These are phyloP conservation scores for Lasiosphaeria hispida DNA, from an alignment of 495 filamentous ascomycete species.

Conservation along the genomic window DNA sequence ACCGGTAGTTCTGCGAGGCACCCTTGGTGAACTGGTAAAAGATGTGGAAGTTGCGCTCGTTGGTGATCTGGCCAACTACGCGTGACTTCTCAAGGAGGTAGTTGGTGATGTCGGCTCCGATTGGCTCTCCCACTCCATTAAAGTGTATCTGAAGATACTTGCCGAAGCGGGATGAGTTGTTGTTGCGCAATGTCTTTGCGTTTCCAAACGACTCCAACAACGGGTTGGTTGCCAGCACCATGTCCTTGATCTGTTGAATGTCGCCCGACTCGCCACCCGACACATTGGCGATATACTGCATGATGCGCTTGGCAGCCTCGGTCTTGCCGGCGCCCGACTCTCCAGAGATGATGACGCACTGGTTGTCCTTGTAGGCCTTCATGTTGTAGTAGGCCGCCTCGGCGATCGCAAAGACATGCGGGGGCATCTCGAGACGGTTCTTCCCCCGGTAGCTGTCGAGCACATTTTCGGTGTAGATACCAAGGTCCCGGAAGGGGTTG, in stretches of 20 bases:
- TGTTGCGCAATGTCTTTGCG: slow-evolving; percentile 95
- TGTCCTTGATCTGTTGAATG: slow-evolving; percentile 98
- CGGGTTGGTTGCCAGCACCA: slow-evolving; percentile 98
- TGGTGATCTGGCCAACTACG: slow-evolving; percentile 91
- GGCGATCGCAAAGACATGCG: slow-evolving; percentile 97
- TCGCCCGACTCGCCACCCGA: slow-evolving; percentile 84
- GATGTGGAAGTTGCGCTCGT: slow-evolving; percentile 98
- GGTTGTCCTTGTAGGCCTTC: slow-evolving; percentile 99
- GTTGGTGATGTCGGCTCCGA: slow-evolving; percentile 97
- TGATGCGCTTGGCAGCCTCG: slow-evolving; percentile 97
- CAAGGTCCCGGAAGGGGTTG: slow-evolving; percentile 97
- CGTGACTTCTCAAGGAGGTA: slow-evolving; percentile 94
- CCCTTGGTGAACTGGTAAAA: slow-evolving; percentile 99
- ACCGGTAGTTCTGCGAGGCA: slow-evolving; percentile 79
- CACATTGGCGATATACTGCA: slow-evolving; percentile 99
- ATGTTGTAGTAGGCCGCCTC: slow-evolving; percentile 99
- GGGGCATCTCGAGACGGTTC: slow-evolving; percentile 92
- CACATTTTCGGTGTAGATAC: slow-evolving; percentile 94
- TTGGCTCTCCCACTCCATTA: slow-evolving; percentile 86
- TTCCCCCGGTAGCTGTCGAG: slow-evolving; percentile 90
- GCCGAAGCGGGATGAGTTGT: slow-evolving; percentile 97
- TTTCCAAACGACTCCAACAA: slow-evolving; percentile 97
- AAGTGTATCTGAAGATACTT: slow-evolving; percentile 99
- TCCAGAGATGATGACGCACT: slow-evolving; percentile 98
- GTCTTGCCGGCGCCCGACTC: slow-evolving; percentile 99